These are phyloP conservation scores for Imleria badia DNA, from an alignment of 768 basidiomycete species.

Conservation along the genomic window DNA sequence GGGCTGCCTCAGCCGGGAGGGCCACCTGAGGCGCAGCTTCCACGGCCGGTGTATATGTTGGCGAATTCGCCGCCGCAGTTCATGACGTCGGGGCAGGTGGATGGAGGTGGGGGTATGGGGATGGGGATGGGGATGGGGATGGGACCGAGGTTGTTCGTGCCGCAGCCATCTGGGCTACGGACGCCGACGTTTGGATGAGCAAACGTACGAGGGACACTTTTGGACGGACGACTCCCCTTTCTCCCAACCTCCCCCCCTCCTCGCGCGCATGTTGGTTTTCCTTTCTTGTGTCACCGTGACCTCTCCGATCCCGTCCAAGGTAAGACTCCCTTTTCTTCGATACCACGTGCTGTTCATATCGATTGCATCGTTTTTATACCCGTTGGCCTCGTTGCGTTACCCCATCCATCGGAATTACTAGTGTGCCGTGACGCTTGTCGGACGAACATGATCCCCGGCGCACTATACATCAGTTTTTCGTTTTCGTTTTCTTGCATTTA, in stretches of 20 bases:
- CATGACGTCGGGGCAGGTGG: conserved; percentile 17
- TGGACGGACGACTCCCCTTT: neutral
- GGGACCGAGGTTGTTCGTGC: conserved; percentile 21
- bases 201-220: neutral
- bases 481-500: neutral
- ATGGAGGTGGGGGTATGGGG: neutral
- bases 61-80: conserved; percentile 28
- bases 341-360: neutral
- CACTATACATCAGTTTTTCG: neutral
- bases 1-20: conserved; percentile 32
- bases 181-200: conserved; percentile 26
- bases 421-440: neutral
- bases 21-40: conserved; percentile 20
- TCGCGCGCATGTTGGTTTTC: neutral
- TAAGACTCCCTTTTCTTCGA: neutral
- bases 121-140: neutral
- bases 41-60: conserved; percentile 31
- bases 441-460: neutral
- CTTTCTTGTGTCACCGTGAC: neutral
- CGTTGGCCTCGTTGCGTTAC: neutral
- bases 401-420: neutral
- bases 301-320: too few species aligned
- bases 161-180: conserved; percentile 28
- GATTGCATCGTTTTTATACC: conserved; percentile 2
- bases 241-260: too few species aligned